Evolutionary conservation across 176 grass and related monocot genomes (phyloP), one percentile per base, ranked within the genome.

Genomic region (Bolboschoenus planiculmis): DNA sequence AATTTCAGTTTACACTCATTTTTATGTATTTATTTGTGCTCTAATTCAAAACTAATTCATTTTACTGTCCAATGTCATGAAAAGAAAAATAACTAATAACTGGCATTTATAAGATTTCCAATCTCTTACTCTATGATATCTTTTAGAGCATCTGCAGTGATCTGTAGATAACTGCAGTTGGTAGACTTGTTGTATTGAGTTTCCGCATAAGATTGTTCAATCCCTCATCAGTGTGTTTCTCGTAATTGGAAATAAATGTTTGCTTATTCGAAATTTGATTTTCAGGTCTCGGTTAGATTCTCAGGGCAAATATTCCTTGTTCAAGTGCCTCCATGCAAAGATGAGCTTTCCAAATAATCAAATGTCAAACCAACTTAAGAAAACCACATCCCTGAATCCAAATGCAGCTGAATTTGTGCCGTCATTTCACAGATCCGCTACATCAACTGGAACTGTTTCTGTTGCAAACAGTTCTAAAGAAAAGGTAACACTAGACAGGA

Each of bases 391-490:
- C 81, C 87, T 98, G 50, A 98, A 98, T 95, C 96, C 96, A 62
- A 98, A 98, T 80, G 96, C 96, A 80, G 90, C 92, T 63, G 96
- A 93, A 85, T 95, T 99, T 84, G 85, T 95, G 57, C 95, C 95
- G 74, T 98, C 90, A 76, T 90, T 62, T 78, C 54, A 89, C 88
- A 88, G 78, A 88, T 90, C 90, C 36, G 81, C 87, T 30, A 73
- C 72, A 84, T 85, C 83, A 81, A 82, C 71, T 81, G 83, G 50
- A 61, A 40, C 85, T 75, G 76, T 50, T 78, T 80, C 84, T 80
- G 84, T 91, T 85, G 75, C 78, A 84, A 85, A 73, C 11, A 91
- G 91, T 86, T 78, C 89, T 81, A 86, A 79, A 83, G 90, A 89
- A 53, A 93, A 93, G 85, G 84, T 74, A 58, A 86, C 92, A 10